These are phyloP conservation scores for Podospora pseudopauciseta DNA, from an alignment of 495 filamentous ascomycete genomes.

Conservation along the genomic window DNA sequence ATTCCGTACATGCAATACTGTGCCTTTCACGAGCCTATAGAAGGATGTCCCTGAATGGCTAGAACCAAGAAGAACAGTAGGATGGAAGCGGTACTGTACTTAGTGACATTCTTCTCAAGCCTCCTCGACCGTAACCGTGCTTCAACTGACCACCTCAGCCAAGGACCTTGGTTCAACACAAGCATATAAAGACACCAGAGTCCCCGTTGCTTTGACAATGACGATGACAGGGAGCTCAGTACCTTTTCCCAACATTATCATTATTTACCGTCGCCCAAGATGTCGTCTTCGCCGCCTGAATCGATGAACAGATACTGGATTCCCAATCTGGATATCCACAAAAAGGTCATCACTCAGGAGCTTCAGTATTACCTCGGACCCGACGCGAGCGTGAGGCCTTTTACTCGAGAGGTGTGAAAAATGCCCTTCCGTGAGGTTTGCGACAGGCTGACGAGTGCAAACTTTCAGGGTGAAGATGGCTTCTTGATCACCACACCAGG, in stretches of 20 bases:
- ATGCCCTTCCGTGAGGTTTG: slow-evolving; percentile 13
- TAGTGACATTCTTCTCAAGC: slow-evolving; percentile 18
- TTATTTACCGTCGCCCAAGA: slow-evolving; percentile 19
- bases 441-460: slow-evolving; percentile 30
- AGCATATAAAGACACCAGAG: slow-evolving; percentile 21
- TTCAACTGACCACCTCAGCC: slow-evolving; percentile 18
- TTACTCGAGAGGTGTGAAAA: slow-evolving; percentile 47
- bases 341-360: slow-evolving; percentile 54
- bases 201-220: background rate
- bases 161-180: slow-evolving; percentile 3
- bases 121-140: slow-evolving; percentile 22
- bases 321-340: slow-evolving; percentile 54
- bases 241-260: slow-evolving; percentile 1
- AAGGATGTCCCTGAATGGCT: slow-evolving; percentile 23
- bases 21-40: slow-evolving; percentile 18
- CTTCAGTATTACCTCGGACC: slow-evolving; percentile 55
- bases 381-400: slow-evolving; percentile 51
- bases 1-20: slow-evolving; percentile 17
- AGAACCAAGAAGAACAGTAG: slow-evolving; percentile 18
- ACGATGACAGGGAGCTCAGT: slow-evolving; percentile 1
- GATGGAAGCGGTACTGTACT: slow-evolving; percentile 13
- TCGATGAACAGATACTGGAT: slow-evolving; percentile 56
- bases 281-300: slow-evolving; percentile 38
- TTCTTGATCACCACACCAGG: slow-evolving; percentile 55
- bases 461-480: slow-evolving; percentile 51